A percentile compares a stretch with the other conserved stretches of the same genome.
These are phyloP conservation scores for Pneumocystis oryctolagi DNA, from an alignment of 1,139 yeast species.

Conservation along the genomic window DNA sequence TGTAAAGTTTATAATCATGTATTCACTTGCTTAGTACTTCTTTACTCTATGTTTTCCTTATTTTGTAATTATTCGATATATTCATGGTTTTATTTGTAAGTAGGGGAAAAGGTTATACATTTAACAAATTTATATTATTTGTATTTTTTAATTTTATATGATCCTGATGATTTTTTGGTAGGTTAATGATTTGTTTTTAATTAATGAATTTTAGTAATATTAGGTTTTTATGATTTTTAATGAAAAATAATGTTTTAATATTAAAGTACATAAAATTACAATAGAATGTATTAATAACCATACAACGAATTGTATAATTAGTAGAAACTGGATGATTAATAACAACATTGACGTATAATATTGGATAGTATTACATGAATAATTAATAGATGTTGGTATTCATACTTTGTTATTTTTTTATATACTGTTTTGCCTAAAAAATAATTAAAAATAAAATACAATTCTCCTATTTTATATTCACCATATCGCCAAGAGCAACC, in stretches of 20 bases:
- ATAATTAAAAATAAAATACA: not conserved
- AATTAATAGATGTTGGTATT: not conserved
- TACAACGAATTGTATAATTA: not conserved
- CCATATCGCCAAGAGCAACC: constrained; percentile 98
- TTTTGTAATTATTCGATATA: not conserved
- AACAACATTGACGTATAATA: not conserved
- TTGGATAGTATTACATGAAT: not conserved
- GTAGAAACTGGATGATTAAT: not conserved
- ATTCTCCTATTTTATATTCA: constrained; percentile 25
- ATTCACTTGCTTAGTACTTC: not conserved
- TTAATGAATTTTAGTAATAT: too few relatives aligned
- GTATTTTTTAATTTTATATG: not conserved
- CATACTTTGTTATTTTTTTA: not conserved
- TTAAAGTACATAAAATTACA: too few relatives aligned
- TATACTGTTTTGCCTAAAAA: not conserved
- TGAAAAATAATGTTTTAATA: too few relatives aligned
- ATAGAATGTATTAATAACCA: too few relatives aligned
- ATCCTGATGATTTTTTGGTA: not conserved
- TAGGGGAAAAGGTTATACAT: not conserved
- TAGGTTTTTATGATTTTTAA: too few relatives aligned
- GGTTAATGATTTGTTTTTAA: too few relatives aligned
- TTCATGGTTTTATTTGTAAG: not conserved
- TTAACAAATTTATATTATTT: not conserved
- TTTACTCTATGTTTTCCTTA: not conserved
- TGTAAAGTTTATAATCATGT: constrained; percentile 1